phyloP scores from a whole-genome alignment of 2,329 filamentous ascomycete genomes.

The Ascochyta clinopodiicola region DNA sequence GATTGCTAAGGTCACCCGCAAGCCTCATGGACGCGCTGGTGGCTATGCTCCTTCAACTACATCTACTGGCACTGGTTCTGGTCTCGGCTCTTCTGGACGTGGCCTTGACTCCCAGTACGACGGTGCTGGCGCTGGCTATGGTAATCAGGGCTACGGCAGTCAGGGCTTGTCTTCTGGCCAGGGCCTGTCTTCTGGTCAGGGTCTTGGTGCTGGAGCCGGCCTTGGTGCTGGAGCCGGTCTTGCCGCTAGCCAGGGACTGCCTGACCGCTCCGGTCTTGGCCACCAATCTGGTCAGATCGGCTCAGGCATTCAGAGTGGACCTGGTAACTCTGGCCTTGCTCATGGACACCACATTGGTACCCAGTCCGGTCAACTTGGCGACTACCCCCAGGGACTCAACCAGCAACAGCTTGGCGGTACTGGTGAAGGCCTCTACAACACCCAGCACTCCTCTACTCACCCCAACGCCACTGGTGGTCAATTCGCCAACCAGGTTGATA shows the following conservation, averaged over 20 bases:
- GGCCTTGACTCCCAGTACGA: slow-evolving; percentile 18
- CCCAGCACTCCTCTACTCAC: slow-evolving; percentile 15
- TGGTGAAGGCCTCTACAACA: slow-evolving; percentile 12
- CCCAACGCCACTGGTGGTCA: slow-evolving; percentile 24
- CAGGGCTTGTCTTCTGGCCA: not conserved
- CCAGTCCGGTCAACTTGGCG: slow-evolving; percentile 22
- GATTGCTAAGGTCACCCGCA: slow-evolving; percentile 61
- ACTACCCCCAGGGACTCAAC: slow-evolving; percentile 9
- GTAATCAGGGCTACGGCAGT: slow-evolving; percentile 6
- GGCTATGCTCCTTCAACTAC: slow-evolving; percentile 36
- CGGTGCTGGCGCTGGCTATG: slow-evolving; percentile 2
- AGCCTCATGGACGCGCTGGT: slow-evolving; percentile 59
- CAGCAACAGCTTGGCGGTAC: slow-evolving; percentile 19
- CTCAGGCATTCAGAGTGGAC: slow-evolving; percentile 1
- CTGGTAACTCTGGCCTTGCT: slow-evolving; percentile 6
- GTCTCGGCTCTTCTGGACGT: slow-evolving; percentile 14
- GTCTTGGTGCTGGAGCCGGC: slow-evolving; percentile 11
- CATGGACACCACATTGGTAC: slow-evolving; percentile 4
- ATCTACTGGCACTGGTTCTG: slow-evolving; percentile 23
- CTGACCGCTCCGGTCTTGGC: slow-evolving; percentile 16
- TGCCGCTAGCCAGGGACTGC: slow-evolving; percentile 6
- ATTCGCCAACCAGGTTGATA: slow-evolving; percentile 55
- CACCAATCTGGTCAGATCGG: slow-evolving; percentile 19
- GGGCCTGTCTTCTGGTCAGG: slow-evolving; percentile 7
- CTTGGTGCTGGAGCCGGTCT: slow-evolving; percentile 11